Evolutionary conservation across 352 stramenopile species (phyloP).

Genomic region (Phytopythium boreale): DNA sequence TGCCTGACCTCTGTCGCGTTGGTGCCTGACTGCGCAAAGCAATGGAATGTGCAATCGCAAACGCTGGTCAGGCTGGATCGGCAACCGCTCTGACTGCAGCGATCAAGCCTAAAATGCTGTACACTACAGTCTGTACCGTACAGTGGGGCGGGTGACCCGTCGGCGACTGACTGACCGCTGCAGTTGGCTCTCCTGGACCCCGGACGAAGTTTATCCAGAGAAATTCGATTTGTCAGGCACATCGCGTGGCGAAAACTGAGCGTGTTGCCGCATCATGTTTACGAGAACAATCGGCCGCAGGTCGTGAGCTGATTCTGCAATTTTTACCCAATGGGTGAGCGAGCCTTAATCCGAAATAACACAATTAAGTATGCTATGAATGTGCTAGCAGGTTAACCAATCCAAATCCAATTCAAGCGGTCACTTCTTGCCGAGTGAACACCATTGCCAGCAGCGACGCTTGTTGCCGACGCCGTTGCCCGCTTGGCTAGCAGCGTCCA

Average conservation of each 20-base stretch:
- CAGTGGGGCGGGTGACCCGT: no score
- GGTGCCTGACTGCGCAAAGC: neutral
- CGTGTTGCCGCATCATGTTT: neutral
- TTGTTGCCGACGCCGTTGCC: neutral
- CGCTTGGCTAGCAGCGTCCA: neutral
- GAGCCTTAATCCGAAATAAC: neutral
- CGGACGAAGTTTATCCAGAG: no score
- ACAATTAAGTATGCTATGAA: neutral
- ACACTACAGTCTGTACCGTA: no score
- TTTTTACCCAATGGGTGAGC: neutral
- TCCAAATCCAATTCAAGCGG: neutral
- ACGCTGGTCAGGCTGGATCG: neutral
- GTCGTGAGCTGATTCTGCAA: no score
- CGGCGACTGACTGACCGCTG: no score
- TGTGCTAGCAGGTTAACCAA: no score
- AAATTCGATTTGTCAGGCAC: no score
- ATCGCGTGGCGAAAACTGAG: neutral
- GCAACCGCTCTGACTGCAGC: neutral
- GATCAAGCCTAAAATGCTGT: no score
- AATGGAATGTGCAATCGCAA: neutral
- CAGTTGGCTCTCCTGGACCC: no score
- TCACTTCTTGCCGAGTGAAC: neutral
- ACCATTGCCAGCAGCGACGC: neutral
- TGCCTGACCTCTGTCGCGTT: neutral
- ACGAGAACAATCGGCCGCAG: neutral